Conservation (phyloP, 2,329 filamentous ascomycete genomes). For the Colletotrichum lindemuthianum region DNA sequence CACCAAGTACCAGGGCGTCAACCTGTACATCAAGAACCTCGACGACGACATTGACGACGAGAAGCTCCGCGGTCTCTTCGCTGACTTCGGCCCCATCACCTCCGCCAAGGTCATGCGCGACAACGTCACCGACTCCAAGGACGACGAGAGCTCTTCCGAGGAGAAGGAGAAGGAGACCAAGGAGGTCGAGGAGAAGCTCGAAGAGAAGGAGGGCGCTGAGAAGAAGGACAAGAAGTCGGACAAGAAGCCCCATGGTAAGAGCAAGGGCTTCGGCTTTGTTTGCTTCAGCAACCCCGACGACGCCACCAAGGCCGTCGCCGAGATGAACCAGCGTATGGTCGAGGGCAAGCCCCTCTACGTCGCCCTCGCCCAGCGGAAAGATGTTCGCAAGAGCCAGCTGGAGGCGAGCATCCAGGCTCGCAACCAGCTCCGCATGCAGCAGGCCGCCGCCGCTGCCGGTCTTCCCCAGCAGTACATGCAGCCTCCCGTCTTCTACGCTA, state of each 20-base stretch:
- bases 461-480: conserved; percentile 91
- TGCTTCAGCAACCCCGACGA: conserved; percentile 99
- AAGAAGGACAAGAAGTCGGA: conserved; percentile 70
- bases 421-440: conserved; percentile 98
- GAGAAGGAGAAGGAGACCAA: conserved; percentile 60
- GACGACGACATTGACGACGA: conserved; percentile 98
- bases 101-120: conserved; percentile 99
- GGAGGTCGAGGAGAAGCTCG: conserved; percentile 57
- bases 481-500: conserved; percentile 90
- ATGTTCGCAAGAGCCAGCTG: conserved; percentile 98
- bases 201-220: conserved; percentile 62
- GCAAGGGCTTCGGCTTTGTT: conserved; percentile 99
- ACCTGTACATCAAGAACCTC: conserved; percentile 99
- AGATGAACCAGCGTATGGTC: conserved; percentile 99
- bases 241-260: conserved; percentile 84
- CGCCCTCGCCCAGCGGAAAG: conserved; percentile 97
- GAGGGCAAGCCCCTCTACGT: conserved; percentile 97
- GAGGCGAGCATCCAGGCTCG: conserved; percentile 99
- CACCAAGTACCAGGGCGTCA: conserved; percentile 99
- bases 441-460: conserved; percentile 89
- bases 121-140: conserved; percentile 65
- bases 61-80: conserved; percentile 94
- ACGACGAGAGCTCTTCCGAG: conserved; percentile 63
- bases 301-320: conserved; percentile 97
- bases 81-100: conserved; percentile 92